These are phyloP conservation scores for Podospora comata DNA, from an alignment of 495 filamentous ascomycete species.

Conservation along the genomic window DNA sequence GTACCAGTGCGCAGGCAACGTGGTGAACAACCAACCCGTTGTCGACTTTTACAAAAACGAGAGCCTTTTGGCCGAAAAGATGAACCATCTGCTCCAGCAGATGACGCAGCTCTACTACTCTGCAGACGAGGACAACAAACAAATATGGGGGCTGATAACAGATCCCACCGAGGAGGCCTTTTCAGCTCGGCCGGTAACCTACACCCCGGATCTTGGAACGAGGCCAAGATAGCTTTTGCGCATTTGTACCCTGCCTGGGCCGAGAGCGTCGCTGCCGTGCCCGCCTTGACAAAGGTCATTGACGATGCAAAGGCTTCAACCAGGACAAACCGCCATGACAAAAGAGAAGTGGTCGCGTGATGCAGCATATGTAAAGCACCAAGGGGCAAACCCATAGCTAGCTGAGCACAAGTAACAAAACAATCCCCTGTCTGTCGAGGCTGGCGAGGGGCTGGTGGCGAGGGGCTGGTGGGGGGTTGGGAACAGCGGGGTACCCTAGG, in stretches of 20 bases:
- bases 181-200: background rate
- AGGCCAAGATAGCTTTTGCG: conserved; percentile 16
- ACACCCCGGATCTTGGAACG: conserved; percentile 14
- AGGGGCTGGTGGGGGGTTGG: background rate
- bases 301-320: background rate
- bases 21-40: conserved; percentile 8
- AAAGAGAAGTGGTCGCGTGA: too few species aligned
- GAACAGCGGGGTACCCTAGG: background rate
- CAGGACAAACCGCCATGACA: too few species aligned
- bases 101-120: conserved; percentile 4
- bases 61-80: conserved; percentile 3
- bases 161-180: conserved; percentile 11
- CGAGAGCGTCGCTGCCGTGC: conserved; percentile 11
- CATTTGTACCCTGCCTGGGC: conserved; percentile 19
- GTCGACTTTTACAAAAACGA: conserved; percentile 5
- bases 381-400: background rate
- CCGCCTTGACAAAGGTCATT: background rate
- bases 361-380: too few species aligned
- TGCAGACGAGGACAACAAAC: conserved; percentile 8
- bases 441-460: background rate
- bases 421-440: background rate
- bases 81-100: background rate
- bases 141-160: conserved; percentile 14
- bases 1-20: conserved; percentile 8
- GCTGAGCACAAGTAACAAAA: background rate